These are phyloP conservation scores for Fusarium sulawesiense DNA, from an alignment of 2,329 filamentous ascomycete genomes.

Conservation along the genomic window DNA sequence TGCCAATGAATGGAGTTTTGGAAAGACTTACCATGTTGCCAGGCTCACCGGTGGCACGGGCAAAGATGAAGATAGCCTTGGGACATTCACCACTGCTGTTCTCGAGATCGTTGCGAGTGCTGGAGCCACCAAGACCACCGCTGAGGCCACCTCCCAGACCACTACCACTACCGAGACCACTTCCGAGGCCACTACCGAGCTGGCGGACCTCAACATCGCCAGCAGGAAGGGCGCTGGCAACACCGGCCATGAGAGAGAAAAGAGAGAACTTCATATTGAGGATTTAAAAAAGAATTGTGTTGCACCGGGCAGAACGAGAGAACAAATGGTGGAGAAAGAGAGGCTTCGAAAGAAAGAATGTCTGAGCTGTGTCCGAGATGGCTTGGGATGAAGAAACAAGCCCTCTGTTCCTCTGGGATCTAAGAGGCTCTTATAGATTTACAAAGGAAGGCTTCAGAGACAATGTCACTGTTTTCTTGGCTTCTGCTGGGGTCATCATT, in stretches of 20 bases:
- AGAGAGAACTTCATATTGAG: background rate
- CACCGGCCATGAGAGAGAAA: background rate
- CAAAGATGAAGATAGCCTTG: conserved; percentile 10
- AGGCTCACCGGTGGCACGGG: background rate
- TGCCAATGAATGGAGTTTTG: fast-evolving
- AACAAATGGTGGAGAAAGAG: background rate
- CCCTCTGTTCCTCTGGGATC: background rate
- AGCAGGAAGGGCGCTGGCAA: background rate
- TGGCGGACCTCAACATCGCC: background rate
- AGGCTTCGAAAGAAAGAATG: background rate
- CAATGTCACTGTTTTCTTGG: background rate
- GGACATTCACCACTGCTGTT: background rate
- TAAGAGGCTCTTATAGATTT: background rate
- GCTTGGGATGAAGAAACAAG: background rate
- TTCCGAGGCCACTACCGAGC: background rate
- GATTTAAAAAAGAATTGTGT: background rate
- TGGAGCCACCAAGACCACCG: background rate
- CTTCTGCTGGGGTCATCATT: background rate
- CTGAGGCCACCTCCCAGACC: background rate
- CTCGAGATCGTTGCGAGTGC: conserved; percentile 7
- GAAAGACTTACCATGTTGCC: background rate
- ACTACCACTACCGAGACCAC: background rate
- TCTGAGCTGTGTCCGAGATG: background rate
- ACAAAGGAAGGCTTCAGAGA: background rate
- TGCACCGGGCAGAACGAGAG: background rate